phyloP scores from a whole-genome alignment of 257 asterid genomes.

The Solanum virginianum region DNA sequence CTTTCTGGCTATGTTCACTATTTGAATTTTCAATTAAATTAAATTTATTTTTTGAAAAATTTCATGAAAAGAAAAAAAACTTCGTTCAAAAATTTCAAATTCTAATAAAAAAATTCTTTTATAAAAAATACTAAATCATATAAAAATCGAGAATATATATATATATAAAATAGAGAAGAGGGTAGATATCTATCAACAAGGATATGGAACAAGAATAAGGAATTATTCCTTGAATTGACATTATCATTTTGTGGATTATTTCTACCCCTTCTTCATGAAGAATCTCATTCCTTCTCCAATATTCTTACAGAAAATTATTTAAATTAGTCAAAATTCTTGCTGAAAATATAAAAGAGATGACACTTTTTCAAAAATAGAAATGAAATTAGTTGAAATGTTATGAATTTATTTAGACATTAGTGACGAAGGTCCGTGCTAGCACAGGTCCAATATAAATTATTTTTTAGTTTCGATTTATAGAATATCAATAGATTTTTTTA shows the following conservation, averaged over 20 bases:
- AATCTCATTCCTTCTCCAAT: neutral
- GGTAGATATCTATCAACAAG: neutral
- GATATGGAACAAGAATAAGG: neutral
- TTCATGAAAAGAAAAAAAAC: neutral
- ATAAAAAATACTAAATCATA: neutral
- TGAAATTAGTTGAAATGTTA: too few species aligned
- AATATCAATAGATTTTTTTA: too few species aligned
- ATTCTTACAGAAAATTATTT: neutral
- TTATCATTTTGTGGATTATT: neutral
- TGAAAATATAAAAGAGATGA: neutral
- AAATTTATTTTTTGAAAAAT: fast-evolving
- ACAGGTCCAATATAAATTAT: too few species aligned
- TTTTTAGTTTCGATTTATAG: too few species aligned
- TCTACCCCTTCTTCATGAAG: neutral
- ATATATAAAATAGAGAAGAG: neutral
- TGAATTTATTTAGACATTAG: too few species aligned
- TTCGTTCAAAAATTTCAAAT: neutral
- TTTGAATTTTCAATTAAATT: fast-evolving
- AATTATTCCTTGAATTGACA: neutral
- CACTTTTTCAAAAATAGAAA: neutral
- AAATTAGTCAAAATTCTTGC: neutral
- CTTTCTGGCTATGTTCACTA: fast-evolving
- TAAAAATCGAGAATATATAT: neutral
- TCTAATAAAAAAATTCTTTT: too few species aligned
- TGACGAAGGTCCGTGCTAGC: too few species aligned